phyloP scores from a whole-genome alignment of 306 rosid species.

The Rosa lucieae region DNA sequence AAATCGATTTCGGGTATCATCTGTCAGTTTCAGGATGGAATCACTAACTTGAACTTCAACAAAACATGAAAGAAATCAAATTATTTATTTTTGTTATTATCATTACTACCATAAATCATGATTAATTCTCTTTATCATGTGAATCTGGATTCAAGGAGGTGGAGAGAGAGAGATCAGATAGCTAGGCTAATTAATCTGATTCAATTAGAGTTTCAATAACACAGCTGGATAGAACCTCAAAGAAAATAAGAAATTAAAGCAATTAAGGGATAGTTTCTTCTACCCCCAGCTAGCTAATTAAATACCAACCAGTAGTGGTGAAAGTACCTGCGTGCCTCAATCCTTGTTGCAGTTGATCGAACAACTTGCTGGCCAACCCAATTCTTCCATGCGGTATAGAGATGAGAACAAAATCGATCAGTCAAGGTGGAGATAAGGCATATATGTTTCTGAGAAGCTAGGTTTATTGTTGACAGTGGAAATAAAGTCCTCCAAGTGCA shows the following conservation, averaged over 20 bases:
- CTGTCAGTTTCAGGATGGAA: background rate
- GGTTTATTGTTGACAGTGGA: background rate
- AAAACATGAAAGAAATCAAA: background rate
- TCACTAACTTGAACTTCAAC: background rate
- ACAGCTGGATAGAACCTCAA: background rate
- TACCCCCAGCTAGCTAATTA: background rate
- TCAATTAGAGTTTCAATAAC: background rate
- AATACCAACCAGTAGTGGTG: background rate
- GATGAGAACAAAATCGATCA: background rate
- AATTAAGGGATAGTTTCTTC: background rate
- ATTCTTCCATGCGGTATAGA: background rate
- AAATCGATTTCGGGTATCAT: no score
- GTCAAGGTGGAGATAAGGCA: background rate
- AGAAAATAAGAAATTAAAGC: background rate
- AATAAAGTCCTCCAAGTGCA: conserved; percentile 2
- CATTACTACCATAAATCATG: background rate
- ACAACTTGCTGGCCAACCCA: background rate
- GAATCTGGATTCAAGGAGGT: background rate
- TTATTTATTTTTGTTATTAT: no score
- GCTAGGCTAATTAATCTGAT: background rate
- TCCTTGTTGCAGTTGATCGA: background rate
- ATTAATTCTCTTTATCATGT: background rate
- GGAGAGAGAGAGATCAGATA: background rate
- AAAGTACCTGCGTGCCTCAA: background rate
- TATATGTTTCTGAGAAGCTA: background rate